Evolutionary conservation across 441 rosid species (phyloP).

Genomic region (Populus hybrid): DNA sequence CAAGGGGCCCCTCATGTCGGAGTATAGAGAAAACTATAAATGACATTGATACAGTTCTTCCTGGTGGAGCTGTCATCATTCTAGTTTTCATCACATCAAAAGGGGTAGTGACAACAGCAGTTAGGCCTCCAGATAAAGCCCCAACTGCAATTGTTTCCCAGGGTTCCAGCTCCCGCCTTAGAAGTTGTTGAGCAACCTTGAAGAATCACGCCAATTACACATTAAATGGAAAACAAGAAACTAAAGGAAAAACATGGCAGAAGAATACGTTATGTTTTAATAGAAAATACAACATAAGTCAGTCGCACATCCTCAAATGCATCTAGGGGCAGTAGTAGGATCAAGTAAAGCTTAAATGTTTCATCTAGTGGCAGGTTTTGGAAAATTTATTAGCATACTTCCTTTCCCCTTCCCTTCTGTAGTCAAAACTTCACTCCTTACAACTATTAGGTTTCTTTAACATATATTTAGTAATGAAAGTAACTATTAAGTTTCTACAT

Average conservation of each 20-base stretch:
- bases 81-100: too few species aligned
- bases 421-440: background rate
- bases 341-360: background rate
- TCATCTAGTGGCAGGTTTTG: background rate
- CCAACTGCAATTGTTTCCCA: too few species aligned
- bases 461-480: background rate
- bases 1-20: too few species aligned
- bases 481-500: background rate
- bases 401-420: background rate
- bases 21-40: too few species aligned
- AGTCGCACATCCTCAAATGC: background rate
- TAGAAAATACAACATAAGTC: background rate
- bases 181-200: conserved; percentile 62
- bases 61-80: too few species aligned
- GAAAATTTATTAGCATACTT: background rate
- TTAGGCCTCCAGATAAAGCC: too few species aligned
- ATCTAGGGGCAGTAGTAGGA: background rate
- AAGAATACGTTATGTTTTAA: background rate
- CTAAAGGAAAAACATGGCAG: background rate
- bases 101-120: too few species aligned
- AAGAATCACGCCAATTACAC: conserved; percentile 14
- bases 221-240: background rate
- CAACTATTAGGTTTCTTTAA: background rate
- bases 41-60: too few species aligned
- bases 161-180: too few species aligned